These are phyloP conservation scores for Solanum pinnatisectum DNA, from an alignment of 257 asterid genomes.

Conservation along the genomic window DNA sequence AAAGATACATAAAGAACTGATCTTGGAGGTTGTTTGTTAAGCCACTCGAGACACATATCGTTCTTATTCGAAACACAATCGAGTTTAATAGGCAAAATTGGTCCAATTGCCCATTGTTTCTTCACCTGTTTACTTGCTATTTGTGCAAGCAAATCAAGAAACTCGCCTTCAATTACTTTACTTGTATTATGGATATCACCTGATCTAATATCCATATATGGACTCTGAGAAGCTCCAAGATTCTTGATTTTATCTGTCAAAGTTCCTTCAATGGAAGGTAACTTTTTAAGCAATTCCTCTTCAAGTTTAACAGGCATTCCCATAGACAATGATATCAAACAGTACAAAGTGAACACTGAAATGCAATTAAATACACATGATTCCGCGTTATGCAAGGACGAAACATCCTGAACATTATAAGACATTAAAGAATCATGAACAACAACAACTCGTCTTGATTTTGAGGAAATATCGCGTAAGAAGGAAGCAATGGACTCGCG, in stretches of 20 bases:
- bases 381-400: neutral
- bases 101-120: neutral
- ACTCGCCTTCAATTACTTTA: neutral
- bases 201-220: neutral
- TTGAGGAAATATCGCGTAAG: neutral
- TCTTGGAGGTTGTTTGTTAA: neutral
- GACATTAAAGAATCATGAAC: neutral
- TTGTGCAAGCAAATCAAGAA: neutral
- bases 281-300: neutral
- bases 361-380: neutral
- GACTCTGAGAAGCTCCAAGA: neutral
- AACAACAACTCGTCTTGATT: neutral
- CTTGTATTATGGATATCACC: neutral
- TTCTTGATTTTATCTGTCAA: neutral
- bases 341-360: neutral
- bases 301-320: neutral
- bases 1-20: neutral
- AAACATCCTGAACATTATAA: neutral
- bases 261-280: neutral
- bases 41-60: neutral
- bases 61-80: neutral
- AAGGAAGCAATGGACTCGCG: neutral
- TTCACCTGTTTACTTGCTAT: neutral
- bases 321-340: neutral
- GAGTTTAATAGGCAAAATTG: neutral